A percentile compares a stretch with the other conserved stretches of the same genome.
Conservation (phyloP, 768 basidiomycete genomes). For the Pisolithus orientalis region DNA sequence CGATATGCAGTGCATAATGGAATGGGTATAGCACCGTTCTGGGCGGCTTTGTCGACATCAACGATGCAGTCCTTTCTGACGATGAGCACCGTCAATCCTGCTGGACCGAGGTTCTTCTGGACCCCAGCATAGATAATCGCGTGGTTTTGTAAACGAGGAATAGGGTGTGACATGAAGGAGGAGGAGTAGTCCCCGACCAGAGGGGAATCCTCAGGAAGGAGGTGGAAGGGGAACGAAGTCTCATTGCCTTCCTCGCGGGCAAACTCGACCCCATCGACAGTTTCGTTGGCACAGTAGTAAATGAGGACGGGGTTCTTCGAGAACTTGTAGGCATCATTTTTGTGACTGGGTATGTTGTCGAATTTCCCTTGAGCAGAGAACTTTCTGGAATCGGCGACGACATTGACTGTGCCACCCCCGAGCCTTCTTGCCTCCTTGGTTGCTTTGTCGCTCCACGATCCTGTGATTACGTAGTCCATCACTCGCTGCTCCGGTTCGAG, state of each 20-base stretch:
- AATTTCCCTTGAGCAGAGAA: constrained; percentile 59
- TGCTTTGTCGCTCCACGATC: constrained; percentile 88
- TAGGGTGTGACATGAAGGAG: constrained; percentile 93
- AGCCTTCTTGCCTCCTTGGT: constrained; percentile 76
- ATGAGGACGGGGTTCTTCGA: constrained; percentile 79
- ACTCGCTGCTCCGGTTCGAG: constrained; percentile 45
- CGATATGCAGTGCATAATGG: constrained; percentile 83
- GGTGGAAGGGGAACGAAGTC: constrained; percentile 77
- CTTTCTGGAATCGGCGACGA: constrained; percentile 65
- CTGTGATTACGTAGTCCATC: constrained; percentile 89
- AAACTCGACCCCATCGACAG: constrained; percentile 93
- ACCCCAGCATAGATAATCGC: constrained; percentile 95
- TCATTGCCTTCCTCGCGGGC: constrained; percentile 46
- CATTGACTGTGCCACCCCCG: constrained; percentile 48
- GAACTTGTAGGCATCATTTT: constrained; percentile 58
- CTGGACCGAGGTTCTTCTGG: constrained; percentile 96
- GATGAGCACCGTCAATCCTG: constrained; percentile 89
- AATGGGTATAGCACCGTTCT: constrained; percentile 65
- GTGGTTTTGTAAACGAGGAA: constrained; percentile 81
- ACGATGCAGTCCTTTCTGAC: constrained; percentile 93
- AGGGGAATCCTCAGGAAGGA: constrained; percentile 55
- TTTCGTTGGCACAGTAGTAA: constrained; percentile 99
- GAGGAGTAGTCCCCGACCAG: constrained; percentile 95
- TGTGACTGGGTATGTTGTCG: constrained; percentile 72
- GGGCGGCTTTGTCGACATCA: constrained; percentile 74